Base-by-base conservation (phyloP, 2,329 filamentous ascomycete species). In the Acrodontium crateriforme region DNA sequence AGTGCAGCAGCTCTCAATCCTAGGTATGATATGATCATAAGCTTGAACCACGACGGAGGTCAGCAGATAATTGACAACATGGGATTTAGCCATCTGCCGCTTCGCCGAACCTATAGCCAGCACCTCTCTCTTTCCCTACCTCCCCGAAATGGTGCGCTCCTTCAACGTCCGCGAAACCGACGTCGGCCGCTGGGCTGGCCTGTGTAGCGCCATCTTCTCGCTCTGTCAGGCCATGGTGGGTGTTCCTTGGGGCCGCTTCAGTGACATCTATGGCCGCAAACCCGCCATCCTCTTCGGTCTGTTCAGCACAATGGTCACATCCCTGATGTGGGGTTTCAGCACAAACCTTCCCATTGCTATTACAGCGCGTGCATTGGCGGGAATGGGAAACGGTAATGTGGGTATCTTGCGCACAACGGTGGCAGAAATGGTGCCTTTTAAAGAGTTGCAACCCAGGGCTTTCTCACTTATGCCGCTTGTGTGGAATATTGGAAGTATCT, bases 401-500 rank as follows among this genome's bases (percentile, higher is more conserved):
- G 61, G 89, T 2, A 94, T 94, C 36, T 77, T 94, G 38, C 63
- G 85, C 39, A 53, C 50, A 9, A 83, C 89, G 60, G 84, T 94
- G 2, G 87, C 87, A 0, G 87, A 94, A 53, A 74, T 94, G 67
- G 84, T 93, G 2, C 80, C 83, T 0, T 74, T 89, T 52, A 83
- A 70, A 50, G 78, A 84, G 47, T 63, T 93, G 5, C 87, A 94
- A 47, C 85, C 87, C 0, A 65, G 74, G 28, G 89, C 89, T 0
- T 95, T 95, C 53, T 84, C 78, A 38, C 65, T 95, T 24, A 94
- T 95, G 85, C 87, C 87, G 3, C 58, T 95, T 10, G 80, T 78
- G 2, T 95, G 83, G 78, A 84, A 76, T 8, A 61, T 94, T 28
- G 87, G 87, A 1, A 79, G 74, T 18, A 82, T 93, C 19, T 79